A percentile compares a stretch with the other conserved stretches of the same genome.
These are phyloP conservation scores for Hypoxylon sp. DNA, from an alignment of 2,329 filamentous ascomycete genomes.

Conservation along the genomic window DNA sequence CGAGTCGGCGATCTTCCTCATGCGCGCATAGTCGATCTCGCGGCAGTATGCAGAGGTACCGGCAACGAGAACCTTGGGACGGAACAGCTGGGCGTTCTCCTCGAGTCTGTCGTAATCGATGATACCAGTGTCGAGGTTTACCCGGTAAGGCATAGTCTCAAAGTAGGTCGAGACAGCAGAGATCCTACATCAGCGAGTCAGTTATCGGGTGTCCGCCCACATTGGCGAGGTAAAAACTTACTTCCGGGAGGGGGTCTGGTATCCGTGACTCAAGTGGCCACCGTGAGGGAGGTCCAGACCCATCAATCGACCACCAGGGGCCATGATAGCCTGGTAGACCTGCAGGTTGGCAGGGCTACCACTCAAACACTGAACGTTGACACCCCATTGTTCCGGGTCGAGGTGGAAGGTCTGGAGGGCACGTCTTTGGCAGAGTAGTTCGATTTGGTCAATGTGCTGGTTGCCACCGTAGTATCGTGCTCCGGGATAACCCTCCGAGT, in stretches of 20 bases:
- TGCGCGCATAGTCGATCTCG: conserved; percentile 94
- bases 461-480: conserved; percentile 99
- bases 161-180: conserved; percentile 99
- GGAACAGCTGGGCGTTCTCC: conserved; percentile 90
- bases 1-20: conserved; percentile 94
- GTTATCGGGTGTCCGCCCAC: conserved; percentile 12
- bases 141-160: conserved; percentile 96
- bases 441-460: conserved; percentile 97
- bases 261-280: conserved; percentile 95
- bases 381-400: conserved; percentile 91
- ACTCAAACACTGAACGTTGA: conserved; percentile 95
- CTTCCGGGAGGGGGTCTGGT: conserved; percentile 95
- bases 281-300: conserved; percentile 94
- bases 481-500: conserved; percentile 98
- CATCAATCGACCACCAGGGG: conserved; percentile 95
- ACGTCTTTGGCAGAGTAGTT: conserved; percentile 93
- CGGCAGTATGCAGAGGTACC: conserved; percentile 99
- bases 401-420: conserved; percentile 92
- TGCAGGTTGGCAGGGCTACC: conserved; percentile 97
- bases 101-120: conserved; percentile 97
- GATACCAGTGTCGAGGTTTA: conserved; percentile 88
- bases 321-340: conserved; percentile 98
- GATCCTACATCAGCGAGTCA: conserved; percentile 68
- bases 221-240: conserved; percentile 58
- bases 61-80: conserved; percentile 94